Conservation (phyloP, 768 basidiomycete species). For the Collybia sordida region DNA sequence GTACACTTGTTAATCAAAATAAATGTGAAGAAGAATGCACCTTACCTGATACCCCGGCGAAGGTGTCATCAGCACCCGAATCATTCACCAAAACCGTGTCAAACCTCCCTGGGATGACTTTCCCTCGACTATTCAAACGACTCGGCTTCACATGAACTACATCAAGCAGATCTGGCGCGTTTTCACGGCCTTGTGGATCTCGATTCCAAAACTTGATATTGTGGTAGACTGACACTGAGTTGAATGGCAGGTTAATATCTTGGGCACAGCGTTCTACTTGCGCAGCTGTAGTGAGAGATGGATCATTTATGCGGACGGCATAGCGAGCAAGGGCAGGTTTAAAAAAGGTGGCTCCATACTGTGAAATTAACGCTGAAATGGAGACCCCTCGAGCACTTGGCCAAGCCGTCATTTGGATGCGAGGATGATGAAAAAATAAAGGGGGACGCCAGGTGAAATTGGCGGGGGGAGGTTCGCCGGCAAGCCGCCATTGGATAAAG, state of each 20-base stretch:
- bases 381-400: conserved; percentile 20
- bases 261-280: conserved; percentile 15
- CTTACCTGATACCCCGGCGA: conserved; percentile 12
- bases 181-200: conserved; percentile 13
- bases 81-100: conserved; percentile 26
- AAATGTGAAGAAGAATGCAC: not conserved
- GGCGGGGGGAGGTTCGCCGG: conserved; percentile 8
- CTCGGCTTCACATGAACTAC: conserved; percentile 28
- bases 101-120: conserved; percentile 20
- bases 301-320: conserved; percentile 17
- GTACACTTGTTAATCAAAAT: not conserved
- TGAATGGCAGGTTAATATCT: conserved; percentile 19
- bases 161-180: conserved; percentile 18
- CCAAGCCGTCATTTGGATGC: conserved; percentile 21
- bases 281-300: conserved; percentile 4
- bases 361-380: conserved; percentile 12
- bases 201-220: conserved; percentile 29
- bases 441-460: conserved; percentile 5
- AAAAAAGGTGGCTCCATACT: conserved; percentile 29
- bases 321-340: conserved; percentile 23
- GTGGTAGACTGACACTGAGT: conserved; percentile 29
- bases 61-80: not conserved
- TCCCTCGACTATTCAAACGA: conserved; percentile 9
- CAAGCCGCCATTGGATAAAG: conserved; percentile 25
- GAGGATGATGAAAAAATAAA: conserved; percentile 5